Evolutionary conservation across 805 yeast genomes (phyloP), one percentile per base, ranked within the genome.

Genomic region (Lachancea mirantina): DNA sequence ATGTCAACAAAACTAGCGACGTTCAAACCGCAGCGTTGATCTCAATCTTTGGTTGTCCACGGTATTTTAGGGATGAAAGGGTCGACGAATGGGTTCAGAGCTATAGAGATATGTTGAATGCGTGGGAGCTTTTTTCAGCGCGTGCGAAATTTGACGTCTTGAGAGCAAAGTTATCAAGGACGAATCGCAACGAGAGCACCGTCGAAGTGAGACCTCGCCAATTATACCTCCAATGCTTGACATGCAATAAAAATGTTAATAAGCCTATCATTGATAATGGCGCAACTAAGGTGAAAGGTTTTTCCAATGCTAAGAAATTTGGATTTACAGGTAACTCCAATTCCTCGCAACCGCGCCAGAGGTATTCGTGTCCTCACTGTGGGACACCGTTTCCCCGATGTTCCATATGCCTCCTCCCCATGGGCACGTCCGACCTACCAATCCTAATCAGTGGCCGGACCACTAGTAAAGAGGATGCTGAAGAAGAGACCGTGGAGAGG

Each of bases 1-100:
- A 82, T 57, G 92, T 88, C 20, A 89, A 87, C 55, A 68, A 88
- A 46, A 84, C 94, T 0, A 73, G 84, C 33, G 98, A 89, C 55
- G 81, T 87, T 2, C 98, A 89, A 55, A 87, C 94, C 0, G 96
- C 95, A 0, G 78, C 95, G 0, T 59, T 88, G 32, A 76, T 89
- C 3, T 72, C 84, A 0, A 68, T 88, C 4, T 84, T 72, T 60
- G 95, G 87, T 0, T 78, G 78, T 31, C 96, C 97, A 0, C 65
- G 87, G 39, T 88, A 81, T 55, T 84, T 88, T 55, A 59, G 59
- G 7, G 95, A 85, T 52, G 61, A 58, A 4, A 62, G 94, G 36
- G 84, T 80, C 2, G 80, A 78, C 19, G 72, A 70, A 38, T 89
- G 98, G 98, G 67, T 78, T 4, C 74, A 72, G 28, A 69, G 75